Base-by-base conservation (phyloP, 805 yeast species). In the Starmerella bombi region DNA sequence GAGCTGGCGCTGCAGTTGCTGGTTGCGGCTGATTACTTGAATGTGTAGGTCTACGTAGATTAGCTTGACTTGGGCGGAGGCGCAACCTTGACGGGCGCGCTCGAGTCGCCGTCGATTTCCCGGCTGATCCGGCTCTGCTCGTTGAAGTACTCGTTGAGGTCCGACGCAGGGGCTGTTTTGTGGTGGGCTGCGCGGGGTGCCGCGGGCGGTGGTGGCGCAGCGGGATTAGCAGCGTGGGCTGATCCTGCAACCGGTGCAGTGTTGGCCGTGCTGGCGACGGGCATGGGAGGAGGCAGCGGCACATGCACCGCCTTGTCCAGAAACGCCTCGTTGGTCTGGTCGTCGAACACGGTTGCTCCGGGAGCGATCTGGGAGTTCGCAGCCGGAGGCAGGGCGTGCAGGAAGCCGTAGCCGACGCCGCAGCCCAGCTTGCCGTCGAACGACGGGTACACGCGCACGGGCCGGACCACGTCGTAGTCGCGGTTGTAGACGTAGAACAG, bases 21-120 rank as follows among this genome's bases (percentile, higher is more conserved):
- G 34, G 88, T 91, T 28, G 94, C 94, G 20, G 94, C 97, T 2
- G 98, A 91, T 57, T 88, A 74, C 57, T 62, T 84, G 51, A 88
- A 82, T 25, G 48, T 49, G 1, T 50, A 12, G 12, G 7, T 23
- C 27, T 23, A 8, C 14, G 16, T 32, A 10, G 7, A 18, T 32
- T 18, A 23, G 9, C 9, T 16, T 10, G 36, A 6, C 27, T 36
- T 28, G 18, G 50, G 49, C 7, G 50, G 50, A 9, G 49, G 46
- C 4, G 41, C 36, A 8, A n/a, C 29, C 12, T 32, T 4, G 14
- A 23, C 16, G 25, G 22, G 12, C 21, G 15, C 6, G 1, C 20
- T 2, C 10, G 27, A 3, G 6, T 25, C 9, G 3, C 55, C 52
- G 35, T 53, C 57, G 8, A 44, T 36, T 25, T 44, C 43, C 23